Evolutionary conservation across 306 rosid genomes (phyloP).

Genomic region (Pterocarpus santalinus): DNA sequence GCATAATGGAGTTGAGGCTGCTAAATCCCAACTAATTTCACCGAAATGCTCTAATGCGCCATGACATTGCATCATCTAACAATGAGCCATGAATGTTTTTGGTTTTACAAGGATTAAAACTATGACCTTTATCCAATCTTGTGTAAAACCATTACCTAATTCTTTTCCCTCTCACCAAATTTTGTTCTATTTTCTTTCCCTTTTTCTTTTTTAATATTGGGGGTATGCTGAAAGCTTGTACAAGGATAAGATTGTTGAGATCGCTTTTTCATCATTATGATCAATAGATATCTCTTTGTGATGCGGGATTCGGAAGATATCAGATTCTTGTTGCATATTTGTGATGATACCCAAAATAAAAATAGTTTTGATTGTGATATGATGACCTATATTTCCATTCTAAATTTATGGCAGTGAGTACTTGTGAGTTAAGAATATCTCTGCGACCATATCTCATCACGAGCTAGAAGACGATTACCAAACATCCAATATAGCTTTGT

Average conservation of each 20-base stretch:
- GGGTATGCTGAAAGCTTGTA: constrained; percentile 56
- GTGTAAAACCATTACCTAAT: constrained; percentile 41
- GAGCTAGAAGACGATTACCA: neutral
- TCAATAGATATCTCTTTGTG: constrained; percentile 36
- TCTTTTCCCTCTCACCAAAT: constrained; percentile 22
- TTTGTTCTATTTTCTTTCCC: constrained; percentile 45
- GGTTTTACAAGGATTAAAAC: constrained; percentile 22
- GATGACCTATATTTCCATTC: neutral
- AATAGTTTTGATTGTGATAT: constrained; percentile 3
- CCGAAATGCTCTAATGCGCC: constrained; percentile 8
- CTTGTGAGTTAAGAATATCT: neutral
- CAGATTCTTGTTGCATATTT: constrained; percentile 11
- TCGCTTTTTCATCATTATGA: constrained; percentile 33
- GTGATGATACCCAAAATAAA: constrained; percentile 4
- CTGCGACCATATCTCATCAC: constrained; percentile 3
- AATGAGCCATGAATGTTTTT: constrained; percentile 8
- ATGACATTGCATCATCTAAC: constrained; percentile 26
- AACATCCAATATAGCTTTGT: constrained; percentile 6
- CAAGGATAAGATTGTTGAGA: constrained; percentile 44
- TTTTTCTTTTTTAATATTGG: constrained; percentile 18
- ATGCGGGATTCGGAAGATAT: neutral
- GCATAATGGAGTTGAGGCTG: constrained; percentile 37
- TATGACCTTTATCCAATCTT: constrained; percentile 19
- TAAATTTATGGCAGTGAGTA: neutral
- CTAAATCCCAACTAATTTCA: constrained; percentile 26